These are phyloP conservation scores for Arthroderma sp. DNA, from an alignment of 2,329 filamentous ascomycete genomes.

Conservation along the genomic window DNA sequence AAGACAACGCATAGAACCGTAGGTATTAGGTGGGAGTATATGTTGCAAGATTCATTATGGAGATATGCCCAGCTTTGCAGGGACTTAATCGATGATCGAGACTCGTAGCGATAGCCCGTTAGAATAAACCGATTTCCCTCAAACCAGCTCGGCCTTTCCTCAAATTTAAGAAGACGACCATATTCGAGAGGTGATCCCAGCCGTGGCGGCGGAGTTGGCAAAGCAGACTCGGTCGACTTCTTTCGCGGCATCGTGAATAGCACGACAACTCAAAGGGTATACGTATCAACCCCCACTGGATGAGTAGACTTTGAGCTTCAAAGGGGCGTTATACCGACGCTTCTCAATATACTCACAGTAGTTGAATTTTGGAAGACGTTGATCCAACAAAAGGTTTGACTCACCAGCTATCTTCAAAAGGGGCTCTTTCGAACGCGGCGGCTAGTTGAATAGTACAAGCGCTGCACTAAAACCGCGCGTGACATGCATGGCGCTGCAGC, in stretches of 20 bases:
- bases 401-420: too few species aligned
- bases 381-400: too few species aligned
- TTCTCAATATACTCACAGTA: too few species aligned
- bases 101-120: slow-evolving; percentile 35
- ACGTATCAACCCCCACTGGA: background rate
- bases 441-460: too few species aligned
- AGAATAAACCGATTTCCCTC: slow-evolving; percentile 34
- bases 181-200: background rate
- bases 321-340: background rate
- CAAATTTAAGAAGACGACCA: background rate
- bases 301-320: background rate
- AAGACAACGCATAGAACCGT: slow-evolving; percentile 23
- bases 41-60: slow-evolving; percentile 37
- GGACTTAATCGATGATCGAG: slow-evolving; percentile 27
- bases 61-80: slow-evolving; percentile 33
- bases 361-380: too few species aligned
- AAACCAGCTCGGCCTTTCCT: slow-evolving; percentile 33
- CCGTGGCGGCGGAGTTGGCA: background rate
- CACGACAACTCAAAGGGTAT: background rate
- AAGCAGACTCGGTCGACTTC: background rate
- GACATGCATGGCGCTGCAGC: too few species aligned
- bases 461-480: too few species aligned
- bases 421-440: too few species aligned
- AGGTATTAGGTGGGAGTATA: slow-evolving; percentile 38
- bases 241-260: background rate